Evolutionary conservation across 345 rosid genomes (phyloP).

Genomic region (Erysimum cheiranthoides): DNA sequence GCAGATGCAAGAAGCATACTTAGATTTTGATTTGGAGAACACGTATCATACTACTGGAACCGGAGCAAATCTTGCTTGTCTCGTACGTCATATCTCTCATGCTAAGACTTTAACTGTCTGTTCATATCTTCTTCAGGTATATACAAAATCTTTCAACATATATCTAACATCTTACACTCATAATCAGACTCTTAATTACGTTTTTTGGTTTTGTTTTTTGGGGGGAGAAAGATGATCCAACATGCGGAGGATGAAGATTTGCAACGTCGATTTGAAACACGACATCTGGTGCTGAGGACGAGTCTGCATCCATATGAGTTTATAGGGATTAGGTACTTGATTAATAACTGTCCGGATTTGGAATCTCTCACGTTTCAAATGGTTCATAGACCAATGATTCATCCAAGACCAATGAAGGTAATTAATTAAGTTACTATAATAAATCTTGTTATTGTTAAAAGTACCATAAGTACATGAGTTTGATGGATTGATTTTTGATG

Average conservation of each 20-base stretch:
- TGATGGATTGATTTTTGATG: not conserved
- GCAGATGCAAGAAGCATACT: not conserved
- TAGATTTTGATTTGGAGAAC: not conserved
- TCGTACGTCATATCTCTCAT: not conserved
- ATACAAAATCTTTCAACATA: not conserved
- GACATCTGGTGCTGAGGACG: not conserved
- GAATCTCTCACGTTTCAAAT: constrained; percentile 47
- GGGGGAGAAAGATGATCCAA: not conserved
- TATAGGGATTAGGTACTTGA: too few relatives aligned
- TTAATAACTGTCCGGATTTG: constrained; percentile 3
- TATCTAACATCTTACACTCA: not conserved
- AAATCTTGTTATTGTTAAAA: not conserved
- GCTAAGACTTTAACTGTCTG: not conserved
- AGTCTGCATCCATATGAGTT: too few relatives aligned
- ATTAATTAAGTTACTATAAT: not conserved
- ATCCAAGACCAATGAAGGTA: constrained; percentile 24
- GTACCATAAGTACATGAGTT: too few relatives aligned
- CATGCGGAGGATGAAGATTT: not conserved
- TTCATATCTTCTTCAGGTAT: not conserved
- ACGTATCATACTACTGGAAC: not conserved
- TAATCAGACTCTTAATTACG: not conserved
- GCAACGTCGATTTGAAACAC: not conserved
- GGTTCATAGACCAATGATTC: not conserved
- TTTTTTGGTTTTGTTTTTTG: too few relatives aligned
- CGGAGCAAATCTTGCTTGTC: not conserved